phyloP scores from a whole-genome alignment of 192 early-diverging fungal genomes.

The Coemansia sp. region DNA sequence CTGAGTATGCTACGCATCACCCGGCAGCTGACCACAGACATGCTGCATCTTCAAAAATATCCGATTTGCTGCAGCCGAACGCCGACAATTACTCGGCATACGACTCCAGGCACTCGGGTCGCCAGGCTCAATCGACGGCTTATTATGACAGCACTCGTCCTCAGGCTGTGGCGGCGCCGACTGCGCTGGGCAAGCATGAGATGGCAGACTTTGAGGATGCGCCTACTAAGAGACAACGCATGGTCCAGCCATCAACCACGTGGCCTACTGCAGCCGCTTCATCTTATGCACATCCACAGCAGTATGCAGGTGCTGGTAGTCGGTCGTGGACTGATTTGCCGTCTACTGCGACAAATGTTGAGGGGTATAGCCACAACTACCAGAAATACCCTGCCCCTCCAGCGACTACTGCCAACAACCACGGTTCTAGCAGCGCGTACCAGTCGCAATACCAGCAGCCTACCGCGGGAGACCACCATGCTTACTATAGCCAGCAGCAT shows the following conservation, averaged over 20 bases:
- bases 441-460: conserved; percentile 1
- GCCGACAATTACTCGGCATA: conserved; percentile 10
- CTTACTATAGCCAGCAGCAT: conserved; percentile 5
- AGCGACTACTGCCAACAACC: neutral
- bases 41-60: conserved; percentile 12
- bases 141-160: conserved; percentile 27
- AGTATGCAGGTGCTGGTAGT: conserved; percentile 4
- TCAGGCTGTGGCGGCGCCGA: neutral
- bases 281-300: conserved; percentile 18
- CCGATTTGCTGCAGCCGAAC: conserved; percentile 19
- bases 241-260: conserved; percentile 29
- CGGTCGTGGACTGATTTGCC: conserved; percentile 8
- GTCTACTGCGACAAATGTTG: neutral
- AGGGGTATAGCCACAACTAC: conserved; percentile 15
- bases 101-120: conserved; percentile 7
- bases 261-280: conserved; percentile 18
- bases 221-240: conserved; percentile 41
- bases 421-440: conserved; percentile 12
- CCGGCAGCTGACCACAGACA: conserved; percentile 1
- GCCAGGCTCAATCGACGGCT: neutral
- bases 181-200: conserved; percentile 16
- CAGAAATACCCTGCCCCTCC: conserved; percentile 13
- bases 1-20: conserved; percentile 1
- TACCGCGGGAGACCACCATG: neutral
- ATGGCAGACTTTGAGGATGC: conserved; percentile 23